These are phyloP conservation scores for Graphiopsis chlorocephala DNA, from an alignment of 2,329 filamentous ascomycete genomes.

Conservation along the genomic window DNA sequence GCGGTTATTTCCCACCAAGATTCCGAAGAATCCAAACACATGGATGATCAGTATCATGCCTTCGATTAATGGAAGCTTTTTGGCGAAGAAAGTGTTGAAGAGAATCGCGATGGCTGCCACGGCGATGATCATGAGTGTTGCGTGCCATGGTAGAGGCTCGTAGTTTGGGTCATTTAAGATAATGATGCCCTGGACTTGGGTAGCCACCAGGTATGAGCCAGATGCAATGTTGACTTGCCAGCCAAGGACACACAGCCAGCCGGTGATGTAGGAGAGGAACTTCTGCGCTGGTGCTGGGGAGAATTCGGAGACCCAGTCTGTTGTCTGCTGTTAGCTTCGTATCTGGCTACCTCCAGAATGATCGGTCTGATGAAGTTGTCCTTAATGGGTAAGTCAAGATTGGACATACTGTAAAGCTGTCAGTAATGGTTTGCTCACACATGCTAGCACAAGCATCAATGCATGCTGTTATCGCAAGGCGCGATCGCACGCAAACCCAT, in stretches of 20 bases:
- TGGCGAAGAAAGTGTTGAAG: slow-evolving; percentile 46
- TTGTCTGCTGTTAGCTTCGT: background rate
- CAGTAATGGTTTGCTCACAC: background rate
- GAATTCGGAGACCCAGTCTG: slow-evolving; percentile 36
- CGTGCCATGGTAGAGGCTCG: slow-evolving; percentile 42
- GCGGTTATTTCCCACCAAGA: slow-evolving; percentile 28
- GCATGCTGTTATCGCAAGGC: background rate
- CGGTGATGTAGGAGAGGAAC: slow-evolving; percentile 42
- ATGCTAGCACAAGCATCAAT: background rate
- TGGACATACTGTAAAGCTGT: background rate
- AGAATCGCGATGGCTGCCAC: slow-evolving; percentile 34
- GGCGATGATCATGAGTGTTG: slow-evolving; percentile 47
- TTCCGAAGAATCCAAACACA: slow-evolving; percentile 45
- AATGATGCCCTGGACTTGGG: slow-evolving; percentile 22
- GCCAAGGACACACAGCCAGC: slow-evolving; percentile 37
- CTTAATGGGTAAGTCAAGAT: background rate
- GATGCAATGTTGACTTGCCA: slow-evolving; percentile 37
- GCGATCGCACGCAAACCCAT: background rate
- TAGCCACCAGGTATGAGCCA: slow-evolving; percentile 15
- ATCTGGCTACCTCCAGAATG: background rate
- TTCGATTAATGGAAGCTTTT: slow-evolving; percentile 48
- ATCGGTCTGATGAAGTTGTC: background rate
- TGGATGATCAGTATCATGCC: slow-evolving; percentile 47
- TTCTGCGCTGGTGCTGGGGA: slow-evolving; percentile 37
- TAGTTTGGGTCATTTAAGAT: slow-evolving; percentile 38